Evolutionary conservation across 139 green algal species (phyloP).

Genomic region (Micractinium conductrix): DNA sequence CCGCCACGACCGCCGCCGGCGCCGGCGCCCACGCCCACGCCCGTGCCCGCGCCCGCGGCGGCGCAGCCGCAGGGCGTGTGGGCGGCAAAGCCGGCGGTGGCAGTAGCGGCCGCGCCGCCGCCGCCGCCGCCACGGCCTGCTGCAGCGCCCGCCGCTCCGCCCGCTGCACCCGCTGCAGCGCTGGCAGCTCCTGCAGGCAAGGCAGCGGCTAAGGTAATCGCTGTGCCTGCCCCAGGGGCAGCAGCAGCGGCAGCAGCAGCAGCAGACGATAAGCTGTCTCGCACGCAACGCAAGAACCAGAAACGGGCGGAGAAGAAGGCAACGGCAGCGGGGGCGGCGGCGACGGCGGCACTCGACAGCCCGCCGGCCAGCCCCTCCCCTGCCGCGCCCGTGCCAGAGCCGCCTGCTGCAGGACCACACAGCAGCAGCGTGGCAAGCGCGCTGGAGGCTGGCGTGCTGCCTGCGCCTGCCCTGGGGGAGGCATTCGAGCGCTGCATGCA

Average conservation of each 20-base stretch:
- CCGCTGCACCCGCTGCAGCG: not conserved
- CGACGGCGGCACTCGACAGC: not conserved
- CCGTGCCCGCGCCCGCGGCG: not conserved
- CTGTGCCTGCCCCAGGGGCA: not conserved
- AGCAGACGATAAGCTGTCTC: constrained; percentile 53
- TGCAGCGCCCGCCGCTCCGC: not conserved
- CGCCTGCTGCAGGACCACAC: not conserved
- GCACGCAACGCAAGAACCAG: constrained; percentile 78
- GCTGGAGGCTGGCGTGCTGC: not conserved
- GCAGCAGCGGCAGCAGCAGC: not conserved
- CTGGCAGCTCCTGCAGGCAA: not conserved
- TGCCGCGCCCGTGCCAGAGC: not conserved
- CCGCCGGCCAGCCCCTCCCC: not conserved
- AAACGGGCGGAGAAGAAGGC: constrained; percentile 72
- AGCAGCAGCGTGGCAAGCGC: not conserved
- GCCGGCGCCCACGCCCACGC: not conserved
- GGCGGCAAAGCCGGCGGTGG: constrained; percentile 6
- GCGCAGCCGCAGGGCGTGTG: constrained; percentile 19
- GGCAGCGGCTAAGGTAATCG: not conserved
- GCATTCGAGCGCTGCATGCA: constrained; percentile 38
- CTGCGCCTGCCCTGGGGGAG: not conserved
- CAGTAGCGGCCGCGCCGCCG: not conserved
- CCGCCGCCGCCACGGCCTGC: constrained; percentile 3
- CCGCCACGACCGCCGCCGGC: constrained; percentile 5
- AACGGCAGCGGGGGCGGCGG: not conserved